Evolutionary conservation across 768 basidiomycete species (phyloP), one percentile per base, ranked within the genome.

Genomic region (Leucocoprinus leucothites): DNA sequence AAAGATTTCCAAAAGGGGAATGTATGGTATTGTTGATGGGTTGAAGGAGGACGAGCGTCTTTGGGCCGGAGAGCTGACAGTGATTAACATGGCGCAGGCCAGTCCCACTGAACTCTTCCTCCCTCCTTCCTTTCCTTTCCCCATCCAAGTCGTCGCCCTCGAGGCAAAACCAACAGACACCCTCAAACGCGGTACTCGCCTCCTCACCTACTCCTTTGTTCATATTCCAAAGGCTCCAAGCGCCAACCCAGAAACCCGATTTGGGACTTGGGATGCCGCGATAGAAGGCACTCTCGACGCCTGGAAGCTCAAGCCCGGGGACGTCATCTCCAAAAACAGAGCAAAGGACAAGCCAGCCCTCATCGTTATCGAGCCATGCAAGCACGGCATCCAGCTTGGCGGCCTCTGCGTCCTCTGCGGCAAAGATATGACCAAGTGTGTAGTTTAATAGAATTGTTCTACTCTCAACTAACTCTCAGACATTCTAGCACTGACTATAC

Each of bases 391-490:
- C 63, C 95, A 98, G 68, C 76, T 96, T 48, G 85, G 87, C 40
- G 96, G 96, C 1, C 77, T 99, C 47, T 99, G 96, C 67, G 93
- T 91, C 1, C 69, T 97, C 26, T 99, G 96, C 65, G 96, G 94
- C 35, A 94, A 91, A 74, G 95, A 99, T 62, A 88, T 98, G 82
- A 95, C 91, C 42, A 83, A 80, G 93, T 95, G 65, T 56, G 87
- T 73, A 28, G 60, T 36, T 11, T 13, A n/a, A 38, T 38, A 56
- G 60, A 41, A 57, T 35, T 56, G 60, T 35, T 52, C 13, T 38
- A 35, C 28, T 36, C 24, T 25, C 19, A 26, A 52, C 53, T 51
- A 51, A 28, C 44, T 50, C 60, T 63, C 57, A 61, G 60, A 31
- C 56, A 54, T 58, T 42, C 28, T 36, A 76, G 94, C 54, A 77